phyloP scores from a whole-genome alignment of 2,329 filamentous ascomycete genomes.

The Fusarium mangiferae region DNA sequence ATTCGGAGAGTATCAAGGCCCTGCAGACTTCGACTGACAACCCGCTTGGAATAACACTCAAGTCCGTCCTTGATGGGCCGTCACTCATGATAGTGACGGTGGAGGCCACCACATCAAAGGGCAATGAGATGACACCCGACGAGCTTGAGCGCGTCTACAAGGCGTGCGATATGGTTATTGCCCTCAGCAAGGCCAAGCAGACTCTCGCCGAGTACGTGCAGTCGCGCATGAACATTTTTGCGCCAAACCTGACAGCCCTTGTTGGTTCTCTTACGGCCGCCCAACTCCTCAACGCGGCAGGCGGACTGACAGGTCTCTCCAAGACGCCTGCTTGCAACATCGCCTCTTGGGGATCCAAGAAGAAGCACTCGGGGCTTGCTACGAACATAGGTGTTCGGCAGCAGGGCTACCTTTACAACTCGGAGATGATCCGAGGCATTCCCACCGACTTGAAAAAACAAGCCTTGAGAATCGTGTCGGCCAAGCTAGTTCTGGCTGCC shows the following conservation, averaged over 20 bases:
- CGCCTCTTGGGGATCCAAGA: constrained; percentile 89
- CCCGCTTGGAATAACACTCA: constrained; percentile 77
- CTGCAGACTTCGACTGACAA: constrained; percentile 83
- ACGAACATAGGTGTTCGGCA: constrained; percentile 92
- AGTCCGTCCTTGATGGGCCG: constrained; percentile 85
- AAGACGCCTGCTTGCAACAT: constrained; percentile 96
- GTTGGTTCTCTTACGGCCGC: constrained; percentile 94
- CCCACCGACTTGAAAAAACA: constrained; percentile 89
- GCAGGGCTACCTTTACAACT: constrained; percentile 93
- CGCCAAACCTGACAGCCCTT: constrained; percentile 89
- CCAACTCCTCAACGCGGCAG: constrained; percentile 94
- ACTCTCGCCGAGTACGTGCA: constrained; percentile 93
- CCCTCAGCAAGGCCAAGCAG: constrained; percentile 86
- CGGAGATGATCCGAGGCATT: constrained; percentile 86
- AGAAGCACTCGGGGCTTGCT: constrained; percentile 84
- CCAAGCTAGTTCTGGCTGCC: constrained; percentile 92
- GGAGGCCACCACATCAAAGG: constrained; percentile 90
- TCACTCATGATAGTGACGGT: constrained; percentile 96
- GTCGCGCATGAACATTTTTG: constrained; percentile 95
- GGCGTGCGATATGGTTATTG: constrained; percentile 89
- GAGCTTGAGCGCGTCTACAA: constrained; percentile 79
- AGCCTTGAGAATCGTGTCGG: constrained; percentile 93
- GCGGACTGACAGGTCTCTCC: constrained; percentile 86
- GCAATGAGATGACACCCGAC: constrained; percentile 77
- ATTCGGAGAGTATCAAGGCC: constrained; percentile 80